Base-by-base conservation (phyloP, 1,139 yeast genomes). In the Zygoascus sp. region DNA sequence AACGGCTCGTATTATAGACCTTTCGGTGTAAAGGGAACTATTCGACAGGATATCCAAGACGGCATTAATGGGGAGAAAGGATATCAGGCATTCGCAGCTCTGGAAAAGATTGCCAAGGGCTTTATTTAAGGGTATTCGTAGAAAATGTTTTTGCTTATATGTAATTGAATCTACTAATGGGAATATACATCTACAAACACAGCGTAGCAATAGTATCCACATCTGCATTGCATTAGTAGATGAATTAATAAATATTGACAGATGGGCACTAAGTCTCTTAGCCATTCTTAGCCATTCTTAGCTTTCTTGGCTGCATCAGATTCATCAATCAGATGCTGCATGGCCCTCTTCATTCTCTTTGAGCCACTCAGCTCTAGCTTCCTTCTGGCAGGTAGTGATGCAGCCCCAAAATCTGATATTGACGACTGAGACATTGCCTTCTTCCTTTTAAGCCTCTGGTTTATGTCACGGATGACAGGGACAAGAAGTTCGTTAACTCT, bases 391-490 rank as follows among this genome's bases (percentile, higher is more conserved):
- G 59, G 63, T 53, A 19, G 82, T 7, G 49, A 45, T 5, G 49
- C 50, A 32, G 25, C 13, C 8, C 42, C 47, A 47, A 45, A 51
- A 16, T 56, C 59, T n/a, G 45, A 42, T 36, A 81, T 59, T 70
- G 70, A 41, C 6, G 53, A 27, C 41, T 56, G 57, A 16, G 45
- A 46, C 49, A 51, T 35, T 13, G 36, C 38, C 32, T 42, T 32
- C 9, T 34, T 48, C 32, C 40, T 41, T 45, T 23, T 54, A 36
- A 40, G 56, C 51, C 49, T 52, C 58, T 13, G 75, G 63, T 87
- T 88, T 69, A 89, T 76, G 56, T 83, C 92, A 57, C 82, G 75
- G 16, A 94, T 82, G 50, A 94, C 78, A 1, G 98, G 99, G n/a
- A 90, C 75, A 64, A 94, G 70, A 5, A 89, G 81, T 59, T 88